Evolutionary conservation across 2,329 filamentous ascomycete species (phyloP), one percentile per base, ranked within the genome.

Genomic region (Calonectria hawksworthii): DNA sequence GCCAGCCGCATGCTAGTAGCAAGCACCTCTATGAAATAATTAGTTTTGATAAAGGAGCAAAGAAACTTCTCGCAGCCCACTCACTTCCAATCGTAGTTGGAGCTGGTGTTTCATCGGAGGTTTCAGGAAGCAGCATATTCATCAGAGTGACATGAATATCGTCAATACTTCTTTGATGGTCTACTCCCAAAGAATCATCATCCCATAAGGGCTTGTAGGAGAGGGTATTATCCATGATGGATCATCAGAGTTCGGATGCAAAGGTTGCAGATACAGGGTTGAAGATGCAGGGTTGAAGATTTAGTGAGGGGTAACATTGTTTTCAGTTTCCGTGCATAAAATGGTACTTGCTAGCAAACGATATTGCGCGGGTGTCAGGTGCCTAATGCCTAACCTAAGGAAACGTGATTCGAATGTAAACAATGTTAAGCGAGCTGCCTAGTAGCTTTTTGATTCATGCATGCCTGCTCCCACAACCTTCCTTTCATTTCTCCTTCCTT

Each of bases 21-120:
- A 36, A 79, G 36, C 26, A 77, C 32, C 63, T 70, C 77, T 80
- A 14, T 4, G 9, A 10, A 9, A 28, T 23, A 44, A 32, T 70
- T 7, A 70, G 54, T 10, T 50, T 63, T 28, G 10, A 38, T 8
- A 3, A 23, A 56, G 6, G 1, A n/a, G 13, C 18, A 38, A 26
- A 51, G 3, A 14, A 7, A 4, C 8, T 11, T 30, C 14, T 9
- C 2, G 11, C n/a, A 34, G 26, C n/a, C 9, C 7, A 36, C 67
- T n/a, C 52, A 70, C 68, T 47, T 70, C 34, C n/a, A 30, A 67
- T 51, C 7, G 30, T 16, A 10, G 68, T 9, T 44, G 28, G 30
- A 16, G 16, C n/a, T 51, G 16, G 44, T 32, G 47, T 38, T 63
- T 63, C 54, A n/a, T 32, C 18, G 2, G 68, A 44, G n/a, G 44